phyloP scores from a whole-genome alignment of 345 rosid species.

The Boechera divaricarpa region DNA sequence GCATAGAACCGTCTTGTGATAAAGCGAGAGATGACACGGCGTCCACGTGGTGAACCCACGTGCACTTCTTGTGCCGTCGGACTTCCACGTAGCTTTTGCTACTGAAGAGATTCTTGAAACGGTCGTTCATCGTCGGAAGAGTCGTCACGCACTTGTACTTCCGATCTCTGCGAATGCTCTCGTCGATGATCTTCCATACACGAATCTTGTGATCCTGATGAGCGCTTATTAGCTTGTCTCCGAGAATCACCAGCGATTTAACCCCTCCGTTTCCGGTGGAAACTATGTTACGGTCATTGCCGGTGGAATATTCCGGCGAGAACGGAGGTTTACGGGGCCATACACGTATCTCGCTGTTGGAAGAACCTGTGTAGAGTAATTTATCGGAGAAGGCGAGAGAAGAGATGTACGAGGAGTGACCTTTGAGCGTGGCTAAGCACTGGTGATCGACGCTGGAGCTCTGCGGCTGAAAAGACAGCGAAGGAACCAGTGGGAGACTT shows the following conservation, averaged over 20 bases:
- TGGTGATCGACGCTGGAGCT: conserved; percentile 39
- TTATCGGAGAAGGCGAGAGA: conserved; percentile 55
- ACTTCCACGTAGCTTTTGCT: conserved; percentile 65
- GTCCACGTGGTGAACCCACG: conserved; percentile 86
- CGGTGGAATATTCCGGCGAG: conserved; percentile 3
- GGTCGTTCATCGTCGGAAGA: conserved; percentile 70
- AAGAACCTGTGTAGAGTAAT: conserved; percentile 58
- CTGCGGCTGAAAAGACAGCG: conserved; percentile 47
- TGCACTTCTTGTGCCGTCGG: conserved; percentile 68
- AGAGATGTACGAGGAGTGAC: conserved; percentile 59
- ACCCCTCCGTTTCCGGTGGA: conserved; percentile 53
- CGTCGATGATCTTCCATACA: conserved; percentile 66
- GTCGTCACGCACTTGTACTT: conserved; percentile 55
- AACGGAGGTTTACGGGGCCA: conserved; percentile 50
- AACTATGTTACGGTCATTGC: conserved; percentile 25
- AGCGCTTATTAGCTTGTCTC: conserved; percentile 62
- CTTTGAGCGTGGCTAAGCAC: conserved; percentile 58
- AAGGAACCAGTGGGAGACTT: conserved; percentile 60
- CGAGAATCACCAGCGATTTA: conserved; percentile 57
- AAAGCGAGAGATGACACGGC: conserved; percentile 66
- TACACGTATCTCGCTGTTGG: conserved; percentile 57
- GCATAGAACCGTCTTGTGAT: conserved; percentile 47
- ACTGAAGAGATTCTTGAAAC: conserved; percentile 51
- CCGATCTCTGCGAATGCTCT: conserved; percentile 22
- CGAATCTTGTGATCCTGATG: conserved; percentile 85